Evolutionary conservation across 129 eudicot species (phyloP), one percentile per base, ranked within the genome.

Genomic region (Pseudognaphalium luteoalbum): DNA sequence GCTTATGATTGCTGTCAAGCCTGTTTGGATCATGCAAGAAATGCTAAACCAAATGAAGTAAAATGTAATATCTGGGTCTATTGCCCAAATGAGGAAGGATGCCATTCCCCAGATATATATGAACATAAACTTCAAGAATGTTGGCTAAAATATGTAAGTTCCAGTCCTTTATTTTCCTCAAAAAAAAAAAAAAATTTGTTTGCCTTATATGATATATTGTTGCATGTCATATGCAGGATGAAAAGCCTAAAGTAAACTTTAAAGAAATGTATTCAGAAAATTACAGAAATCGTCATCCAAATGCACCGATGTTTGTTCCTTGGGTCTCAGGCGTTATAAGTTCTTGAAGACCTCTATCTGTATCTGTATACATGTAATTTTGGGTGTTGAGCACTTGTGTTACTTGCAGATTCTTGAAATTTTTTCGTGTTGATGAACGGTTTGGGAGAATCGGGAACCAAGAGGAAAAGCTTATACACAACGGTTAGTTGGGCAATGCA

Each of bases 1-100:
- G 96, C 97, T n/a, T 90, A 88, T 37, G 97, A 92, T 2, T 92
- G 97, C 81, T 92, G 97, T 61, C 87, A 85, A 87, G 91, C 97
- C 58, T 92, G 97, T 74, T 76, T 92, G 52, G 88, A 89, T 78
- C 97, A 92, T 29, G 97, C 97, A 7, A 87, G 59, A 76, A 78
- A 79, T 56, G 91, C 97, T 28, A 87, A 78, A 77, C 91, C 89
- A n/a, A 87, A 81, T 39, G 87, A 89, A 57, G 76, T 64, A 73
- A 87, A 84, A 86, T 92, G 97, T 87, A 92, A 89, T 52, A 79
- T 85, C 54, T 92, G 97, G 97, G 97, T 92, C 52, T 92, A 89
- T 81, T 92, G 97, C 82, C 93, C 97, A 10, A 75, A 78, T 5
- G 91, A 84, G 82, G 70, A 76, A 11, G 97, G 97, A 35, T 92